Evolutionary conservation across 2,329 filamentous ascomycete genomes (phyloP).

Genomic region (Aspergillus sp.): DNA sequence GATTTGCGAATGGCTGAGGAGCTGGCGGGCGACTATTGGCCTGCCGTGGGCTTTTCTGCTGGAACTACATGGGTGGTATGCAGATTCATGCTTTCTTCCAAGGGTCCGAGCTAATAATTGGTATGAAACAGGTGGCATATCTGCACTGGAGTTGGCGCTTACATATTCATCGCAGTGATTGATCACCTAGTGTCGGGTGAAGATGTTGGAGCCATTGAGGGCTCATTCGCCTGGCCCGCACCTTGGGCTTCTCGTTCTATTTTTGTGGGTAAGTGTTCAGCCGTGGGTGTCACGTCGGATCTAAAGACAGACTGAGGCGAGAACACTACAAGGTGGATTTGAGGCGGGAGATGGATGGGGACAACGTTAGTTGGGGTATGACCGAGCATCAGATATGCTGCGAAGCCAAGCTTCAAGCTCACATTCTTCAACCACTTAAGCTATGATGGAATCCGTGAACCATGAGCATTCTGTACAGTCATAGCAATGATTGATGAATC

Average conservation of each 20-base stretch:
- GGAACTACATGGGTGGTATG: constrained; percentile 36
- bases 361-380: too few relatives aligned
- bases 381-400: too few relatives aligned
- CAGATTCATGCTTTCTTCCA: not conserved
- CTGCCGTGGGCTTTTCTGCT: constrained; percentile 29
- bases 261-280: constrained; percentile 14
- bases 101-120: not conserved
- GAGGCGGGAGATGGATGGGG: too few relatives aligned
- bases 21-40: constrained; percentile 22
- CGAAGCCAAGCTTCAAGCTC: too few relatives aligned
- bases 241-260: constrained; percentile 21
- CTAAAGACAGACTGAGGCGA: not conserved
- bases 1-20: constrained; percentile 22
- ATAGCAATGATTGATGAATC: too few relatives aligned
- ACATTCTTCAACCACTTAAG: too few relatives aligned
- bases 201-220: constrained; percentile 2
- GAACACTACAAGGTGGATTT: too few relatives aligned
- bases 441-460: too few relatives aligned
- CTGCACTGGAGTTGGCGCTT: constrained; percentile 24
- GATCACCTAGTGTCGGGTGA: constrained; percentile 22
- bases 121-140: constrained; percentile 24
- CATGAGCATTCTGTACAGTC: too few relatives aligned
- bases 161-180: constrained; percentile 25
- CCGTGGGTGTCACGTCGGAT: too few relatives aligned
- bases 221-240: constrained; percentile 24